Percentiles rank a stretch among this genome's conserved stretches.
Evolutionary conservation across 2,329 filamentous ascomycete genomes (phyloP).

Genomic region (Dothistroma pini): DNA sequence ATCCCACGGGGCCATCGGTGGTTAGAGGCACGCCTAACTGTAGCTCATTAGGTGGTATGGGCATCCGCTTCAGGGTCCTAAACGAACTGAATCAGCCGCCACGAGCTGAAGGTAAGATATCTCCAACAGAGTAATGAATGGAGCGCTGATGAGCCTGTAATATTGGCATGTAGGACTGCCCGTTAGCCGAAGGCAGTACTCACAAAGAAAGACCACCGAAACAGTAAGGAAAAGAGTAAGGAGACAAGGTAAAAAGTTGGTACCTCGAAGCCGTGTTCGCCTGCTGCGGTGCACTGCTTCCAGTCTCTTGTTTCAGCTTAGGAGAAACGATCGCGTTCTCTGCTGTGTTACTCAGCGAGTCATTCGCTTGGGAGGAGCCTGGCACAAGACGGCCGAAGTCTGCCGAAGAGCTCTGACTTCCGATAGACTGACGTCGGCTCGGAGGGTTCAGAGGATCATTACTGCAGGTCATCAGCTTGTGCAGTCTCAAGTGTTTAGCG

Average conservation of each 20-base stretch:
- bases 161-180: too few relatives aligned
- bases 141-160: too few relatives aligned
- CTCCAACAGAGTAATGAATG: background rate
- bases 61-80: slow-evolving; percentile 16
- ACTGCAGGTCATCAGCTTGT: slow-evolving; percentile 8
- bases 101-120: background rate
- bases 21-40: slow-evolving; percentile 7
- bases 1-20: slow-evolving; percentile 3
- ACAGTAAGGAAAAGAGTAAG: slow-evolving; percentile 10
- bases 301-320: slow-evolving; percentile 5
- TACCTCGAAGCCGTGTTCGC: slow-evolving; percentile 20
- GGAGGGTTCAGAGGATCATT: slow-evolving; percentile 24
- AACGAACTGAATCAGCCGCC: slow-evolving; percentile 9
- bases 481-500: background rate
- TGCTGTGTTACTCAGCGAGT: background rate
- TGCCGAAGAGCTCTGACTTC: slow-evolving; percentile 21
- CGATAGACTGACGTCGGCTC: slow-evolving; percentile 23
- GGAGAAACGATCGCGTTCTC: slow-evolving; percentile 6
- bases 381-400: slow-evolving; percentile 7
- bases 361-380: slow-evolving; percentile 2
- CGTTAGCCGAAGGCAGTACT: slow-evolving; percentile 4
- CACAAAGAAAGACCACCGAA: slow-evolving; percentile 18
- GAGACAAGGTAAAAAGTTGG: slow-evolving; percentile 18
- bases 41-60: slow-evolving; percentile 17
- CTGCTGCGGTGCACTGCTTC: slow-evolving; percentile 9